Percentiles rank a stretch among this genome's conserved stretches.
These are phyloP conservation scores for Solanum sejunctum DNA, from an alignment of 257 asterid genomes.

Conservation along the genomic window DNA sequence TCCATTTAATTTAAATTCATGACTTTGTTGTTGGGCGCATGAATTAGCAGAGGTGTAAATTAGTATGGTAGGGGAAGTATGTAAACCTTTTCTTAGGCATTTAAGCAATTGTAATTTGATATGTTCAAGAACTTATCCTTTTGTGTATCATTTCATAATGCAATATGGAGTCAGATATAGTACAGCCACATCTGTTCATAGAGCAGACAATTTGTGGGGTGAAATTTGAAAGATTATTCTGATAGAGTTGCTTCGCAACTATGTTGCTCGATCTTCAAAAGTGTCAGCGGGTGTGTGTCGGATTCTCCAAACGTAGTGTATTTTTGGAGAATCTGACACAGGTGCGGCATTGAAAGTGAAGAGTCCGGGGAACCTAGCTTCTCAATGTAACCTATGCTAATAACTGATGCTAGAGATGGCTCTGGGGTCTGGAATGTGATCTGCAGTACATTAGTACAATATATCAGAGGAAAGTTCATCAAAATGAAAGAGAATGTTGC, in stretches of 20 bases:
- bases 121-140: not conserved
- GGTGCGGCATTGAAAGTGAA: too few species aligned
- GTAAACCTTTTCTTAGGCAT: not conserved
- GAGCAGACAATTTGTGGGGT: not conserved
- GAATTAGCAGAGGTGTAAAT: not conserved
- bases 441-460: not conserved
- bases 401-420: not conserved
- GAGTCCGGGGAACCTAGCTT: too few species aligned
- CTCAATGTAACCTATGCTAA: not conserved
- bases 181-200: not conserved
- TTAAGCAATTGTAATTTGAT: not conserved
- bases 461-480: not conserved
- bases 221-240: not conserved
- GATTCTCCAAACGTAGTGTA: too few species aligned
- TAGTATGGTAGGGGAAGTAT: not conserved
- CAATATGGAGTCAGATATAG: not conserved
- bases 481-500: not conserved
- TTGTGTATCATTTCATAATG: not conserved
- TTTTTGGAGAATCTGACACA: too few species aligned
- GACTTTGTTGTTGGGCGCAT: not conserved
- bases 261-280: too few species aligned
- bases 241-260: not conserved
- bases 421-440: not conserved
- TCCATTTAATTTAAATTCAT: not conserved
- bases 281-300: too few species aligned